Conservation (phyloP, 352 stramenopile species). For the Phytophthora pseudosyringae region DNA sequence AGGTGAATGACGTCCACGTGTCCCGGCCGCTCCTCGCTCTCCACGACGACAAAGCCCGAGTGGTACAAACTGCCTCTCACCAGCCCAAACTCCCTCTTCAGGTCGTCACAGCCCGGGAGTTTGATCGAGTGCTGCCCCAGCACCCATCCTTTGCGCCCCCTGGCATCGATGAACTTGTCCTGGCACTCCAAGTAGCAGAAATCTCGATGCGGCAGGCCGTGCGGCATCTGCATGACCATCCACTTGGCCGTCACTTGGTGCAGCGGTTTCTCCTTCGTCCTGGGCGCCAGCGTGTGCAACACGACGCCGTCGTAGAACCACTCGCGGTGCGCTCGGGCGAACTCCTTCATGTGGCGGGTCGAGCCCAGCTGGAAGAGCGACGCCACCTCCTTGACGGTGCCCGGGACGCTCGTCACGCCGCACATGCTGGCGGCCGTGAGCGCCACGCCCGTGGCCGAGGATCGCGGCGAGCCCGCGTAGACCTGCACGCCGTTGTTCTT, state of each 20-base stretch:
- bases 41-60: slow-evolving; percentile 85
- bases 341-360: slow-evolving; percentile 77
- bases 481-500: slow-evolving; percentile 81
- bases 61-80: slow-evolving; percentile 84
- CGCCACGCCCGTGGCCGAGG: slow-evolving; percentile 21
- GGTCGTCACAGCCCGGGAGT: slow-evolving; percentile 73
- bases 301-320: slow-evolving; percentile 81
- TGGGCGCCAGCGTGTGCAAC: slow-evolving; percentile 67
- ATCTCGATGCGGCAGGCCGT: slow-evolving; percentile 68
- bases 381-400: slow-evolving; percentile 74
- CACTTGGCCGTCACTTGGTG: slow-evolving; percentile 89
- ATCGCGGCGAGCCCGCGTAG: slow-evolving; percentile 65
- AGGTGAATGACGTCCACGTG: slow-evolving; percentile 87
- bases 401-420: slow-evolving; percentile 77
- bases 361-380: slow-evolving; percentile 72
- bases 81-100: slow-evolving; percentile 79
- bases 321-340: slow-evolving; percentile 53
- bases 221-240: slow-evolving; percentile 67
- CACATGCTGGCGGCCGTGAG: slow-evolving; percentile 67
- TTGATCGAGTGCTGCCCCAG: slow-evolving; percentile 88
- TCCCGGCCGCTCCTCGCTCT: slow-evolving; percentile 73
- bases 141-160: slow-evolving; percentile 83
- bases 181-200: slow-evolving; percentile 87
- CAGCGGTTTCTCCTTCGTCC: slow-evolving; percentile 77
- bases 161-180: slow-evolving; percentile 87